phyloP scores from a whole-genome alignment of 495 filamentous ascomycete genomes.

The Podospora fimiseda region DNA sequence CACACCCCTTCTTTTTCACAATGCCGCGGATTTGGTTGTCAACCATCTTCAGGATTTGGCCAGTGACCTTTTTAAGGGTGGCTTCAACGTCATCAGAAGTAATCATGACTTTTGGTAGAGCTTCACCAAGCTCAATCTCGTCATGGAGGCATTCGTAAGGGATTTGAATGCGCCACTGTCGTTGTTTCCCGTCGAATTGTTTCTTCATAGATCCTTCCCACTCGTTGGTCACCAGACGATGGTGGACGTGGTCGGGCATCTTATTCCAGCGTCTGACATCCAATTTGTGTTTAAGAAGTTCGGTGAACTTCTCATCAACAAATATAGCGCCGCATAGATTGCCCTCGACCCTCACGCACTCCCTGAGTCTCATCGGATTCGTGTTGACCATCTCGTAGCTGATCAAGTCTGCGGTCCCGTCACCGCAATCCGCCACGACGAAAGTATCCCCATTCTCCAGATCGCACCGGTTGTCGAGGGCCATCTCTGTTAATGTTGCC shows the following conservation, averaged over 20 bases:
- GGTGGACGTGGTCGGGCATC: not conserved
- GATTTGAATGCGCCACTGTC: not conserved
- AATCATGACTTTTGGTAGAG: not conserved
- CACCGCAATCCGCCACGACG: conserved; percentile 20
- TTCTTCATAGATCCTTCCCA: conserved; percentile 20
- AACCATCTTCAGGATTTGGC: not conserved
- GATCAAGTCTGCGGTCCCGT: conserved; percentile 22
- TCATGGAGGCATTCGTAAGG: not conserved
- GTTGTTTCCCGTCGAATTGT: not conserved
- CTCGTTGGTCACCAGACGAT: conserved; percentile 6
- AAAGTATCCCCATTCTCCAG: conserved; percentile 17
- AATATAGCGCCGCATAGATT: conserved; percentile 17
- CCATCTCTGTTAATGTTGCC: conserved; percentile 13
- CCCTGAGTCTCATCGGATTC: conserved; percentile 10
- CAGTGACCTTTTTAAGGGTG: not conserved
- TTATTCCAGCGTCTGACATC: not conserved
- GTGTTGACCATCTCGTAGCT: conserved; percentile 6
- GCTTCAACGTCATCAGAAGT: not conserved
- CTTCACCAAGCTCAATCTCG: not conserved
- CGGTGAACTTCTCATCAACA: conserved; percentile 15
- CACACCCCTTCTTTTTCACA: not conserved
- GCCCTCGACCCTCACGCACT: conserved; percentile 16
- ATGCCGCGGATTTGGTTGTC: not conserved
- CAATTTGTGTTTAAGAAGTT: conserved; percentile 10
- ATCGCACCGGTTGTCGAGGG: conserved; percentile 7